phyloP scores from a whole-genome alignment of 164 flowering plant genomes.

The Sedum album region DNA sequence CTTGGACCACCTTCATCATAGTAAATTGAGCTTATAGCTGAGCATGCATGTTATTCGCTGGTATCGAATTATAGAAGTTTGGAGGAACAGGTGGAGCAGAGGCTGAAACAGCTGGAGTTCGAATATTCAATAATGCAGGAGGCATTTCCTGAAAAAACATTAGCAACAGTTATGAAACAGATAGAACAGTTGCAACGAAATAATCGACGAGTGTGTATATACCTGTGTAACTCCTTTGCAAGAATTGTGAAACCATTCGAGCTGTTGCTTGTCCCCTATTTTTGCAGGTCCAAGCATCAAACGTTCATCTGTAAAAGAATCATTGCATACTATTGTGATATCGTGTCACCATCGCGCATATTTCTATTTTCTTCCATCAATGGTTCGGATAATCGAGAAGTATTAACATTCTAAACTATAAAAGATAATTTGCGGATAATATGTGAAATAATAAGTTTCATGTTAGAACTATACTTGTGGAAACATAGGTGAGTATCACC shows the following conservation, averaged over 20 bases:
- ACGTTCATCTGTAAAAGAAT: conserved; percentile 35
- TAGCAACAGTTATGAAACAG: not conserved
- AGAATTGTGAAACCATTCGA: conserved; percentile 60
- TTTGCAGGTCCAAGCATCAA: conserved; percentile 56
- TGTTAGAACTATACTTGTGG: conserved; percentile 40
- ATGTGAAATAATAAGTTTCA: not conserved
- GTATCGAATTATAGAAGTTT: conserved; percentile 58
- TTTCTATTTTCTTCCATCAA: too few species aligned
- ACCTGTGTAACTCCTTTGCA: conserved; percentile 91
- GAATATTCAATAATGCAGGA: conserved; percentile 28
- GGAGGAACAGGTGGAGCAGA: conserved; percentile 41
- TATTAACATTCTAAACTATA: not conserved
- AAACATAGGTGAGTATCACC: conserved; percentile 38
- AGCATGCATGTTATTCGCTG: conserved; percentile 52
- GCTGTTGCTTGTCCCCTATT: conserved; percentile 65
- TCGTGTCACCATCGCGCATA: too few species aligned
- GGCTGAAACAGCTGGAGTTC: conserved; percentile 25
- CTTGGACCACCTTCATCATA: conserved; percentile 32
- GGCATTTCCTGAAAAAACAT: conserved; percentile 27
- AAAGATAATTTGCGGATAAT: not conserved
- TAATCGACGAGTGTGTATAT: not conserved
- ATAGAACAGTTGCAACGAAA: not conserved
- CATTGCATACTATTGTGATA: not conserved
- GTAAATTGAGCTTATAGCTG: conserved; percentile 25
- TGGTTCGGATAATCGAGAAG: not conserved